A percentile compares a stretch with the other conserved stretches of the same genome.
phyloP scores from a whole-genome alignment of 2,329 filamentous ascomycete species.

The Colletotrichum cuscutae region DNA sequence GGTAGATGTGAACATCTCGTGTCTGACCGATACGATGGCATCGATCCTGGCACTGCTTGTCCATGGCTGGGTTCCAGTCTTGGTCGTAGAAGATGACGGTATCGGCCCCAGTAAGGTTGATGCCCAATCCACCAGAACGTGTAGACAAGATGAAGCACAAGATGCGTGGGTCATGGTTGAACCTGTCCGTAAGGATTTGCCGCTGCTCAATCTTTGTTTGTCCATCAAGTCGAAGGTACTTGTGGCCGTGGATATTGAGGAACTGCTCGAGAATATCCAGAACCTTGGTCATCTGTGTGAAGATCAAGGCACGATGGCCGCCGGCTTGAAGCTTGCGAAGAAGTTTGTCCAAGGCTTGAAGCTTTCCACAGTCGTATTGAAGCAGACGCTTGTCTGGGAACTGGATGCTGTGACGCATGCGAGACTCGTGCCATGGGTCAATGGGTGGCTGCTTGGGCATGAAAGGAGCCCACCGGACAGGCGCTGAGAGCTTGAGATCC shows the following conservation, averaged over 20 bases:
- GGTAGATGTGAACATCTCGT: constrained; percentile 97
- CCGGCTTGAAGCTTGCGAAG: constrained; percentile 88
- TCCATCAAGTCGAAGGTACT: constrained; percentile 96
- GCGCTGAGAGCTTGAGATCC: constrained; percentile 67
- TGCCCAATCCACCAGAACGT: constrained; percentile 91
- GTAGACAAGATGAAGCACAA: constrained; percentile 96
- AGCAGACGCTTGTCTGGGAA: constrained; percentile 97
- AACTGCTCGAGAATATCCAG: constrained; percentile 98
- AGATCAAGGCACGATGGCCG: constrained; percentile 94
- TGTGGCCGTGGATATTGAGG: constrained; percentile 96
- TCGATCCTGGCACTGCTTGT: constrained; percentile 98
- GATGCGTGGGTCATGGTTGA: constrained; percentile 94
- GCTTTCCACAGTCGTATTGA: constrained; percentile 97
- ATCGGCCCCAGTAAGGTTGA: constrained; percentile 96
- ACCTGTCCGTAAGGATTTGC: constrained; percentile 93
- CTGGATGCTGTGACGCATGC: constrained; percentile 92
- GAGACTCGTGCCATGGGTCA: constrained; percentile 93
- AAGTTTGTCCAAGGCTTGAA: constrained; percentile 88
- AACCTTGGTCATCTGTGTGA: constrained; percentile 99
- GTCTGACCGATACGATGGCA: constrained; percentile 98
- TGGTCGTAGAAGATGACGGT: constrained; percentile 99
- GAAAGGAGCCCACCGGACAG: constrained; percentile 65
- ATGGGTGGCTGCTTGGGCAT: constrained; percentile 65
- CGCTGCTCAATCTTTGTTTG: constrained; percentile 95
- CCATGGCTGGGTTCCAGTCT: constrained; percentile 99